These are phyloP conservation scores for Ormosia semicastrata DNA, from an alignment of 306 rosid species.

Conservation along the genomic window DNA sequence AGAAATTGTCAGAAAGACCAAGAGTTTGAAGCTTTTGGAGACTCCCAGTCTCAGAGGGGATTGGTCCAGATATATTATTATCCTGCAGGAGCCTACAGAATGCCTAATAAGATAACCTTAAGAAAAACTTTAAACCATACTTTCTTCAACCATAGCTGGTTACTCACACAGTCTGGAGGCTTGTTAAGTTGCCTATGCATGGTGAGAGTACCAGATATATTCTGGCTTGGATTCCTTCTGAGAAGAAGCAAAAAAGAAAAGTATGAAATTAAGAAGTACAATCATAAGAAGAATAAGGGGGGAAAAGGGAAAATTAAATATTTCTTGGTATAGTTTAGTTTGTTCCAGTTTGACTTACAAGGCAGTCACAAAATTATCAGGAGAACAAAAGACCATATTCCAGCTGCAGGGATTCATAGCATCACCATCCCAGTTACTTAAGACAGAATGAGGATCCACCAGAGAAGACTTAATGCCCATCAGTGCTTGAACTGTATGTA, in stretches of 20 bases:
- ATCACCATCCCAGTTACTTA: constrained; percentile 69
- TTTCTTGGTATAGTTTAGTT: neutral
- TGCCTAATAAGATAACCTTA: neutral
- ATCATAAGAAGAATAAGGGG: neutral
- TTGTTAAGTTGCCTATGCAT: constrained; percentile 77
- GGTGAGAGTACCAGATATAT: constrained; percentile 78
- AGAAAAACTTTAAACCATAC: neutral
- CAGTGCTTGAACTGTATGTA: constrained; percentile 69
- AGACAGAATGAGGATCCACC: constrained; percentile 60
- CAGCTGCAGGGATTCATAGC: constrained; percentile 97
- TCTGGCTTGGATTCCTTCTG: constrained; percentile 87
- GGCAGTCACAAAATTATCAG: constrained; percentile 57
- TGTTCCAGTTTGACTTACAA: constrained; percentile 53
- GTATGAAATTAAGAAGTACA: neutral
- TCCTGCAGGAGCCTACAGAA: constrained; percentile 69
- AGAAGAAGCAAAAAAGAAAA: neutral
- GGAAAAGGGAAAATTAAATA: neutral
- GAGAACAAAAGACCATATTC: constrained; percentile 79
- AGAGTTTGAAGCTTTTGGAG: constrained; percentile 76
- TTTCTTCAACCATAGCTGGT: neutral
- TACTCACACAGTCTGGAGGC: constrained; percentile 74
- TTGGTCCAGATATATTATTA: constrained; percentile 76
- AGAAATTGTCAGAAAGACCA: constrained; percentile 79
- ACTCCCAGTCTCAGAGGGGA: constrained; percentile 75
- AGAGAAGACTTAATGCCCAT: constrained; percentile 52